Base-by-base conservation (phyloP, 2,329 filamentous ascomycete species). In the Pseudomassariella vexata region DNA sequence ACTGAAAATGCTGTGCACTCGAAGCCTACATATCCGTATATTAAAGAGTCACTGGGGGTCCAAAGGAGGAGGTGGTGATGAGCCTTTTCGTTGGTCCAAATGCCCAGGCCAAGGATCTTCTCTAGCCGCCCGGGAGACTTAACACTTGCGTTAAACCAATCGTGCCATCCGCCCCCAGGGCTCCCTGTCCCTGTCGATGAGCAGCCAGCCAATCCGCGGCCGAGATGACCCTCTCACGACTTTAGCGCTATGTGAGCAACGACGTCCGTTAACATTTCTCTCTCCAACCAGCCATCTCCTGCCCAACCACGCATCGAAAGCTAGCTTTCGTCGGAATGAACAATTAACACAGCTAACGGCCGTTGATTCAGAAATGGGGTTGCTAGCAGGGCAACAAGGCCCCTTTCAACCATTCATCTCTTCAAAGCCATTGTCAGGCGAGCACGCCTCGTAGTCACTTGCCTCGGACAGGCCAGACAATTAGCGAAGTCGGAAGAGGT, bases 121-220 rank as follows among this genome's bases (percentile, higher is more conserved):
- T n/a, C n/a, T 56, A 53, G 40, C 52, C 52, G 52, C 52, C 52
- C 45, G 43, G 45, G 35, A 52, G 39, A 39, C 40, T 42, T 41
- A 48, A 49, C 41, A 45, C 45, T 40, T 40, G 36, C 32, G 28
- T 43, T 38, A 43, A 40, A 30, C 52, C 52, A 54, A 55, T 54
- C 39, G 51, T 32, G 32, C 47, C 28, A n/a, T 40, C 29, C 35
- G 29, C 36, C 41, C 42, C 30, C 24, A 32, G 29, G n/a, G n/a
- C n/a, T n/a, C n/a, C n/a, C n/a, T n/a, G n/a, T n/a, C n/a, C n/a
- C n/a, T n/a, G n/a, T n/a, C n/a, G n/a, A n/a, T n/a, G n/a, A n/a
- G n/a, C n/a, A 12, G 30, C 30, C 41, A 42, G 34, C 63, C 61
- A 65, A 65, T 65, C 46, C 41, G 35, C 38, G 45, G 34, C 40